A percentile compares a stretch with the other conserved stretches of the same genome.
Conservation (phyloP, 768 basidiomycete species). For the Psilocybe azurescens region DNA sequence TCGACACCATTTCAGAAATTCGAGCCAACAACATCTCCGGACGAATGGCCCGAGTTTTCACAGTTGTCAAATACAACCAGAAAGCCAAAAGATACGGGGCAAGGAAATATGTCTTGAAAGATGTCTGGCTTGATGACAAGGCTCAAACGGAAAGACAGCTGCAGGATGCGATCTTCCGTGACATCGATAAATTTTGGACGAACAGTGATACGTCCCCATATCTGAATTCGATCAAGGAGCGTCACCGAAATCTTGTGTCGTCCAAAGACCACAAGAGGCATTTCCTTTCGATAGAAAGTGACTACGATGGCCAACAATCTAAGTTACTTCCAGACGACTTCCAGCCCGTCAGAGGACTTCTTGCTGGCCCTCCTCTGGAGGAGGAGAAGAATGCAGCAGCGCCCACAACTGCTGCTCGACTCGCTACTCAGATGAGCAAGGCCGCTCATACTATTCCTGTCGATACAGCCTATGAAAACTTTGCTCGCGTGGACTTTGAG, state of each 20-base stretch:
- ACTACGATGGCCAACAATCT: not conserved
- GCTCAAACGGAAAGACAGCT: not conserved
- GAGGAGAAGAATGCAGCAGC: not conserved
- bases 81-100: not conserved
- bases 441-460: not conserved
- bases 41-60: not conserved
- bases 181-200: not conserved
- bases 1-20: not conserved
- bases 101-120: not conserved
- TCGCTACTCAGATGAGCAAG: not conserved
- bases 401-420: not conserved
- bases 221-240: not conserved
- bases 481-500: not conserved
- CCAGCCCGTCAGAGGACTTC: not conserved
- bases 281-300: not conserved
- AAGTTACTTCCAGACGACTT: not conserved
- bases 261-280: not conserved
- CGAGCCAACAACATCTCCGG: not conserved
- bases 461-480: not conserved
- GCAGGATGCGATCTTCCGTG: not conserved
- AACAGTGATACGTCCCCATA: not conserved
- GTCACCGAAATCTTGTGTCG: not conserved
- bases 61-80: not conserved
- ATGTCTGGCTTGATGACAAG: constrained; percentile 1
- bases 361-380: not conserved